Base-by-base conservation (phyloP, 2,329 filamentous ascomycete genomes). In the Arthroderma sp. region DNA sequence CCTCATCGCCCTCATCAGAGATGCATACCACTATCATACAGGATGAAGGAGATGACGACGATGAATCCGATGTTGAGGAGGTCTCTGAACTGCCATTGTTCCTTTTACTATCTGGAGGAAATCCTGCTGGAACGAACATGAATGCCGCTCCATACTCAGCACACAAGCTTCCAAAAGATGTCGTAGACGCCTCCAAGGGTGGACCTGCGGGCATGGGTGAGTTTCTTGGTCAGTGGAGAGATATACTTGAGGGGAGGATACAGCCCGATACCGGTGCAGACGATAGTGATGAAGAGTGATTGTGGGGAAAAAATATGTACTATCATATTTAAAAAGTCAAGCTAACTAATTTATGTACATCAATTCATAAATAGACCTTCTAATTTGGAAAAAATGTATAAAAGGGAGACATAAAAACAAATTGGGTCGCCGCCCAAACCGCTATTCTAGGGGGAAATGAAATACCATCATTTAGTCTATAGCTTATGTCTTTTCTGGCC, bases 401-500 rank as follows among this genome's bases (percentile, higher is more conserved):
- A 53, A 25, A 57, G n/a, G 19, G 25, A 28, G 21, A 53, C 17
- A 17, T 23, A 57, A 39, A 37, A 25, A 21, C 13, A 21, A 11
- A 9, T 7, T 15, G 25, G 41, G 21, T 13, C 25, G 41, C 41
- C 41, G 41, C 41, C 41, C 41, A 47, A 28, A 47, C 8, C 8
- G 15, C 3, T n/a, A 4, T 9, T 33, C 28, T 31, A 49, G 21
- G 21, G 11, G 25, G 4, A n/a, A 13, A 49, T 49, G 13, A 31
- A 31, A 31, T 49, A 39, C 25, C 9, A 33, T 11, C 28, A 31
- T 53, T 7, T 31, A 21, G 53, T 43, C 65, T 77, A 95, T 70
- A 97, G 74, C 77, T 97, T 97, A 75, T 98, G 93, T 69, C 85
- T 88, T 82, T 96, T 97, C 79, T 93, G 82, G 11, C 91, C 90